Conservation (phyloP, 1,284 basidiomycete species). For the Microbotryum lychnidis-dioicae region DNA sequence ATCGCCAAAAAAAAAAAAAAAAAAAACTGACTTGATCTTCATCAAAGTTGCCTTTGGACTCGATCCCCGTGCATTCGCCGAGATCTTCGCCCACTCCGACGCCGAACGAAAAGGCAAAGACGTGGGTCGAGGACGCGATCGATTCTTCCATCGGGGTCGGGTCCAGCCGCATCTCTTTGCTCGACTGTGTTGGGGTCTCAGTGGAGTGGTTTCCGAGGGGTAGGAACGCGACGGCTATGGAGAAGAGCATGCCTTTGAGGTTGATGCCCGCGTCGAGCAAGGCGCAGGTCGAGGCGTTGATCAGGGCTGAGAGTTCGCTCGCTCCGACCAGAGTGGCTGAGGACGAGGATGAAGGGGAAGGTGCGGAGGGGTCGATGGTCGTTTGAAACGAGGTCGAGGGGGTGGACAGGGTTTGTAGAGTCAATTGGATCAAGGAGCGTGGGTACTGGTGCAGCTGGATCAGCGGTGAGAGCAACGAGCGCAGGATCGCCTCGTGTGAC, state of each 20-base stretch:
- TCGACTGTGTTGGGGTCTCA: conserved; percentile 39
- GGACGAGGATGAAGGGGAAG: conserved; percentile 31
- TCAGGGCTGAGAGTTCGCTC: conserved; percentile 45
- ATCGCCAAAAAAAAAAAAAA: no score
- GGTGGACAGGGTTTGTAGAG: conserved; percentile 51
- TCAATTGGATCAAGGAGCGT: conserved; percentile 54
- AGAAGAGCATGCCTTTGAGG: conserved; percentile 43
- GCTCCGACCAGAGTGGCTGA: conserved; percentile 32
- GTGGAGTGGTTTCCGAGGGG: conserved; percentile 49
- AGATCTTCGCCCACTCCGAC: conserved; percentile 31
- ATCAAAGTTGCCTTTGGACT: conserved; percentile 40
- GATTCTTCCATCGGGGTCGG: conserved; percentile 57
- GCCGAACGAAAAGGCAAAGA: conserved; percentile 45
- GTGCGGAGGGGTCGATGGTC: conserved; percentile 34
- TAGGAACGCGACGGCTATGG: conserved; percentile 42
- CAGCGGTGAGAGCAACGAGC: conserved; percentile 40
- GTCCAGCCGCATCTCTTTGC: conserved; percentile 60
- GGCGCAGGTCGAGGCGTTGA: conserved; percentile 49
- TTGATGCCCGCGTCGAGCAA: conserved; percentile 45
- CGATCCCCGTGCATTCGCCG: conserved; percentile 44
- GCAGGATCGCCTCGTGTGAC: conserved; percentile 39
- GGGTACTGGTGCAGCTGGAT: conserved; percentile 46
- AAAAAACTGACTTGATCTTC: conserved; percentile 39
- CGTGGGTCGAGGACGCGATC: conserved; percentile 53
- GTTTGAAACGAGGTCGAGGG: conserved; percentile 51